A percentile compares a stretch with the other conserved stretches of the same genome.
These are phyloP conservation scores for Coniochaeta hoffmannii DNA, from an alignment of 2,329 filamentous ascomycete species.

Conservation along the genomic window DNA sequence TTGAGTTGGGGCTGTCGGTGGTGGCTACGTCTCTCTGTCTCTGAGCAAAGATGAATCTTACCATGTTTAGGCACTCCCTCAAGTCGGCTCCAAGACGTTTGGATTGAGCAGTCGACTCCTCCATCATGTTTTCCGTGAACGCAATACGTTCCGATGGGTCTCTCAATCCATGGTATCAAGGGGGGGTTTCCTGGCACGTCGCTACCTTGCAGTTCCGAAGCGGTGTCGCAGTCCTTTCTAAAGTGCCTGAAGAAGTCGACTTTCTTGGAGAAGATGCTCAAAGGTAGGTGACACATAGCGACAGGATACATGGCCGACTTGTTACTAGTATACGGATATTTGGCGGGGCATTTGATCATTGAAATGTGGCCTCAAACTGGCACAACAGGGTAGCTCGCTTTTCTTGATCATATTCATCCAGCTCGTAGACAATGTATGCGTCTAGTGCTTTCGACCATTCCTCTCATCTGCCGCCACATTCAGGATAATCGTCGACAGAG, in stretches of 20 bases:
- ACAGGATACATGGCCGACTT: too few species aligned
- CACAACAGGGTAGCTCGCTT: slow-evolving; percentile 9
- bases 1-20: background rate
- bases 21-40: background rate
- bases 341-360: too few species aligned
- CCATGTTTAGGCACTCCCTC: background rate
- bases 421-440: slow-evolving; percentile 14
- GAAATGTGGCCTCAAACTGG: too few species aligned
- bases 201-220: background rate
- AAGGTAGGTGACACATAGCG: too few species aligned
- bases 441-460: slow-evolving; percentile 13
- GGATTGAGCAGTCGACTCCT: background rate
- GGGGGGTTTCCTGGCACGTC: background rate
- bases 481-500: slow-evolving; percentile 14
- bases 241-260: background rate
- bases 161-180: background rate
- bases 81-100: background rate
- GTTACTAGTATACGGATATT: too few species aligned
- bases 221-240: background rate
- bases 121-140: background rate
- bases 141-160: background rate
- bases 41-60: background rate
- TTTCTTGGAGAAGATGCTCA: background rate
- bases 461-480: slow-evolving; percentile 6
- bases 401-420: slow-evolving; percentile 14